These are phyloP conservation scores for Henckelia pumila DNA, from an alignment of 257 asterid species.

Conservation along the genomic window DNA sequence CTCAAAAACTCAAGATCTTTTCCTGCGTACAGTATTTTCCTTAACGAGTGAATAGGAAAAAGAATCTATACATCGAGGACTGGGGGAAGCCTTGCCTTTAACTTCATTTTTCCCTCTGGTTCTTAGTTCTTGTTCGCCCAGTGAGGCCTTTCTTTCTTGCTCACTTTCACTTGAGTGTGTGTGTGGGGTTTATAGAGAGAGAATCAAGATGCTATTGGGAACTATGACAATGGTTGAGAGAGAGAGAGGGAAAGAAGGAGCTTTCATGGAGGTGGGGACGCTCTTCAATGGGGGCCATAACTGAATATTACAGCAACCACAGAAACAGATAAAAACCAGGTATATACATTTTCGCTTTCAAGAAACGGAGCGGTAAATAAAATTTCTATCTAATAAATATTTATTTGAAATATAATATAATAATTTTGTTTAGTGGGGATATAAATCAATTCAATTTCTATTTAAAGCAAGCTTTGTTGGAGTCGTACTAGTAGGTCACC, in stretches of 20 bases:
- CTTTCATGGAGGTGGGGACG: constrained; percentile 10
- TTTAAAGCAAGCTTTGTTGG: no score
- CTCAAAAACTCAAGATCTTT: not conserved
- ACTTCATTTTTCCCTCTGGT: not conserved
- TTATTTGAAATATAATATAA: no score
- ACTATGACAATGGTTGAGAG: not conserved
- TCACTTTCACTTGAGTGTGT: not conserved
- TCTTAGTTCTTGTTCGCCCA: not conserved
- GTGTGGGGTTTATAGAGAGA: not conserved
- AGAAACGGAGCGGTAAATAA: not conserved
- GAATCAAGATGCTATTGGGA: not conserved
- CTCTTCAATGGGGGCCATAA: not conserved
- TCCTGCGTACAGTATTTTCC: no score
- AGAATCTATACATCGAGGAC: not conserved
- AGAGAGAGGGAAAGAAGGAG: constrained; percentile 7
- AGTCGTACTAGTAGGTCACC: no score
- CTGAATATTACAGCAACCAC: constrained; percentile 5
- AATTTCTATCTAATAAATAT: no score
- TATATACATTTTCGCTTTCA: not conserved
- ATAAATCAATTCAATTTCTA: no score
- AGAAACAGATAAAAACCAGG: not conserved
- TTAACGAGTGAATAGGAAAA: not conserved
- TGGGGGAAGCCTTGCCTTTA: constrained; percentile 1
- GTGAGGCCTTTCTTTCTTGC: not conserved
- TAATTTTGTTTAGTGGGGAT: no score